Conservation (phyloP, 2,329 filamentous ascomycete species). For the Arthrobotrys entomopaga region DNA sequence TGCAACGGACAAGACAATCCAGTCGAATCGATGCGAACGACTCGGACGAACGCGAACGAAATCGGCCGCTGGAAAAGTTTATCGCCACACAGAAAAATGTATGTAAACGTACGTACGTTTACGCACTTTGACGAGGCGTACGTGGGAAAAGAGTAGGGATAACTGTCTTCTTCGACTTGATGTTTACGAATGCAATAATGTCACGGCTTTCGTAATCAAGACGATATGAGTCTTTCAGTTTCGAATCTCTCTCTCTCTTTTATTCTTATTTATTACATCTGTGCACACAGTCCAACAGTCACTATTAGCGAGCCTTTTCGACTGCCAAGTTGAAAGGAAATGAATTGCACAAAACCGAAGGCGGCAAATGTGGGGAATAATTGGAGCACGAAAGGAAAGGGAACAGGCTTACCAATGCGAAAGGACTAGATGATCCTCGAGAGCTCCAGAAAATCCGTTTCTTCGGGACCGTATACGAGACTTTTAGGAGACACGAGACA, state of each 20-base stretch:
- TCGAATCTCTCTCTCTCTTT: too few species aligned
- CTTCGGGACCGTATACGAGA: slow-evolving; percentile 2
- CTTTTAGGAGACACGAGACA: slow-evolving; percentile 1
- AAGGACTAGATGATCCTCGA: slow-evolving; percentile 18
- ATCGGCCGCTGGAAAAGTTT: slow-evolving; percentile 9
- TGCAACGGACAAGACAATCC: slow-evolving; percentile 9
- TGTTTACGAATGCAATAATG: not conserved
- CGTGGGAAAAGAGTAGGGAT: too few species aligned
- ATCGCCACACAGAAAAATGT: slow-evolving; percentile 45
- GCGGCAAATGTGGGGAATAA: slow-evolving; percentile 36
- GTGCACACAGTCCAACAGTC: not conserved
- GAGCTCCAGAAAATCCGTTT: slow-evolving; percentile 31
- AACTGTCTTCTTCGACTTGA: too few species aligned
- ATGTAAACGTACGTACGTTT: too few species aligned
- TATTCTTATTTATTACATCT: too few species aligned
- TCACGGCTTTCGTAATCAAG: not conserved
- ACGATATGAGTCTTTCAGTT: not conserved
- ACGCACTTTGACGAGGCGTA: too few species aligned
- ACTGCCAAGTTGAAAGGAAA: slow-evolving; percentile 10
- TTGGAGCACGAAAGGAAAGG: slow-evolving; percentile 1
- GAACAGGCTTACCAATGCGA: slow-evolving; percentile 44
- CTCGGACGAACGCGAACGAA: too few species aligned
- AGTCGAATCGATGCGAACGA: too few species aligned
- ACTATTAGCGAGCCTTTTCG: slow-evolving; percentile 4
- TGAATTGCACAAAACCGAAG: slow-evolving; percentile 10